phyloP scores from a whole-genome alignment of 2,329 filamentous ascomycete species.

The Colletotrichum higginsianum region DNA sequence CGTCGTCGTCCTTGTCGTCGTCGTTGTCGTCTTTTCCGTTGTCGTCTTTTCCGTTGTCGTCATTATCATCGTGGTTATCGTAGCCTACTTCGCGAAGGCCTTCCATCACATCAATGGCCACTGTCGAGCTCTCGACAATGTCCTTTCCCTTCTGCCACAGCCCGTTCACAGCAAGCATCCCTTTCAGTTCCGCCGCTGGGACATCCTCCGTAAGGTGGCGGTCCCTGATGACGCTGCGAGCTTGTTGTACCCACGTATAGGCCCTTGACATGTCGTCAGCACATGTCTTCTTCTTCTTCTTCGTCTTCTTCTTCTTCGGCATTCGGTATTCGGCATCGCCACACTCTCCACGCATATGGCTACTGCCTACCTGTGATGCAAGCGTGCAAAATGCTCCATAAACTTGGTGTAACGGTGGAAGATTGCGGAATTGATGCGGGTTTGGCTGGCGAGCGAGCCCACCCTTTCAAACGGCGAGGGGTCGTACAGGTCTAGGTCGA shows the following conservation, averaged over 20 bases:
- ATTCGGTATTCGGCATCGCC: no score
- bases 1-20: not conserved
- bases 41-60: not conserved
- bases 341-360: not conserved
- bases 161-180: not conserved
- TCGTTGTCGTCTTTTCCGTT: no score
- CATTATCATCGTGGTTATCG: not conserved
- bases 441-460: slow-evolving; percentile 8
- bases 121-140: slow-evolving; percentile 17
- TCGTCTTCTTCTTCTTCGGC: no score
- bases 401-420: slow-evolving; percentile 27
- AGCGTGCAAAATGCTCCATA: slow-evolving; percentile 13
- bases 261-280: not conserved
- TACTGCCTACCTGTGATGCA: slow-evolving; percentile 17
- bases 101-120: slow-evolving; percentile 23
- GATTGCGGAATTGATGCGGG: slow-evolving; percentile 30
- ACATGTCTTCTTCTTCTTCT: no score
- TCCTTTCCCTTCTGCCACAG: slow-evolving; percentile 9
- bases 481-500: slow-evolving; percentile 25
- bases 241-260: slow-evolving; percentile 25
- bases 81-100: slow-evolving; percentile 2
- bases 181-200: not conserved
- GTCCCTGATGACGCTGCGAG: not conserved
- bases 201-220: not conserved
- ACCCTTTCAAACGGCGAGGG: slow-evolving; percentile 14